phyloP scores from a whole-genome alignment of 768 basidiomycete species.

The Serendipita sp. region DNA sequence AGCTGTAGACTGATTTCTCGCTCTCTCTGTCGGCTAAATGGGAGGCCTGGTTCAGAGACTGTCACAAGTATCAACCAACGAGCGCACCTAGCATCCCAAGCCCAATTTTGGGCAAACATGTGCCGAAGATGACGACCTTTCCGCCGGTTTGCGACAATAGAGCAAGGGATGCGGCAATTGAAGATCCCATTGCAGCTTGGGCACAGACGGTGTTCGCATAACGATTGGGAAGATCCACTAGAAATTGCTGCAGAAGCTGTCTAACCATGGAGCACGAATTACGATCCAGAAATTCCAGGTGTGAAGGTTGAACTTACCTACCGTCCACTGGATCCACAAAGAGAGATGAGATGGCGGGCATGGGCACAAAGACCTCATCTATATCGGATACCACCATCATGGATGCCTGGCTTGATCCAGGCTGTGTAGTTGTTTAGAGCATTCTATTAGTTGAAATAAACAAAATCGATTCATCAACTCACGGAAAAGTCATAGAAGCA shows the following conservation, averaged over 20 bases:
- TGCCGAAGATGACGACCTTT: conserved; percentile 57
- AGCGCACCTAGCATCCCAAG: conserved; percentile 38
- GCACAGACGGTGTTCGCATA: conserved; percentile 30
- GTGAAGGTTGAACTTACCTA: conserved; percentile 28
- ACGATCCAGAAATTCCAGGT: background rate
- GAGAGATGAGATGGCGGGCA: conserved; percentile 36
- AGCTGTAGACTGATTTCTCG: conserved; percentile 57
- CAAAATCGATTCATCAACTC: conserved; percentile 21
- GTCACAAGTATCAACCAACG: background rate
- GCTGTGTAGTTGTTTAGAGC: conserved; percentile 16
- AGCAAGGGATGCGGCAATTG: conserved; percentile 52
- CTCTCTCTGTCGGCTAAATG: conserved; percentile 28
- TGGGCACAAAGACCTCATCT: conserved; percentile 81
- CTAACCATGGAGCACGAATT: background rate
- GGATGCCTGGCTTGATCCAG: conserved; percentile 32
- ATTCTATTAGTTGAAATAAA: conserved; percentile 12
- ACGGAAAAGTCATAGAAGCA: conserved; percentile 87
- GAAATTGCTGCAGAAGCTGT: background rate
- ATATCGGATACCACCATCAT: conserved; percentile 79
- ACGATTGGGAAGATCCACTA: conserved; percentile 35
- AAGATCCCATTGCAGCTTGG: conserved; percentile 64
- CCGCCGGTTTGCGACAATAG: conserved; percentile 61
- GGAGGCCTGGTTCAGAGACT: background rate
- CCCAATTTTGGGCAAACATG: conserved; percentile 53
- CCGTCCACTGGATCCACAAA: conserved; percentile 63